Evolutionary conservation across 2,329 filamentous ascomycete genomes (phyloP).

Genomic region (Xenosphaeropsis pyriputrescens): DNA sequence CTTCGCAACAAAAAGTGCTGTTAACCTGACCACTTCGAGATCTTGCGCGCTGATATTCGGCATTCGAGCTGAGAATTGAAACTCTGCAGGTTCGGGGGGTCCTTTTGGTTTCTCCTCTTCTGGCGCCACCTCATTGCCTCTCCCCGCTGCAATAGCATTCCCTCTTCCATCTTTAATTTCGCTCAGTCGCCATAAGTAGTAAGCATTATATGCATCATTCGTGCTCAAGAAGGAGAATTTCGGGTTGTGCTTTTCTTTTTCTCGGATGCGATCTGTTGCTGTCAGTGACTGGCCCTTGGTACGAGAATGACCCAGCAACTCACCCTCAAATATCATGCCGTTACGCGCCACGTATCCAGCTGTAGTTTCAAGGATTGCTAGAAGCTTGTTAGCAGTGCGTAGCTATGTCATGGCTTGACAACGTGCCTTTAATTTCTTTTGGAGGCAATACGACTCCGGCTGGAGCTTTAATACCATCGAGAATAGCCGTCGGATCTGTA

Average conservation of each 20-base stretch:
- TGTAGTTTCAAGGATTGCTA: conserved; percentile 75
- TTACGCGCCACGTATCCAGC: conserved; percentile 75
- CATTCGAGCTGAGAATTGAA: conserved; percentile 91
- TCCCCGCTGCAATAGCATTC: conserved; percentile 62
- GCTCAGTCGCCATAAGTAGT: conserved; percentile 78
- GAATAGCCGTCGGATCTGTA: conserved; percentile 33
- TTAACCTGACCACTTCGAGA: conserved; percentile 58
- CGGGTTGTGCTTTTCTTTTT: conserved; percentile 72
- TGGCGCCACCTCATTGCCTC: conserved; percentile 45
- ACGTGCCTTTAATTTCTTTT: conserved; percentile 57
- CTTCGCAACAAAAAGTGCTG: conserved; percentile 83
- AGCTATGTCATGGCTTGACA: conserved; percentile 16
- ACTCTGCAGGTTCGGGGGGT: conserved; percentile 72
- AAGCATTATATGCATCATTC: conserved; percentile 72
- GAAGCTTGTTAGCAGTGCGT: conserved; percentile 10
- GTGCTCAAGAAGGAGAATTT: conserved; percentile 80
- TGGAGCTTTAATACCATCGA: conserved; percentile 64
- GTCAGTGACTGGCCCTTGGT: conserved; percentile 5
- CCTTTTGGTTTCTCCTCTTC: conserved; percentile 58
- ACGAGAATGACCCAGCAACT: conserved; percentile 18
- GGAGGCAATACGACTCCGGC: conserved; percentile 73
- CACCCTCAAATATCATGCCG: conserved; percentile 44
- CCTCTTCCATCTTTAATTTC: conserved; percentile 79
- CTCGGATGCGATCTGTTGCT: conserved; percentile 58
- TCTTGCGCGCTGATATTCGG: conserved; percentile 94